Base-by-base conservation (phyloP, 257 asterid species). In the Rubia yunnanensis region DNA sequence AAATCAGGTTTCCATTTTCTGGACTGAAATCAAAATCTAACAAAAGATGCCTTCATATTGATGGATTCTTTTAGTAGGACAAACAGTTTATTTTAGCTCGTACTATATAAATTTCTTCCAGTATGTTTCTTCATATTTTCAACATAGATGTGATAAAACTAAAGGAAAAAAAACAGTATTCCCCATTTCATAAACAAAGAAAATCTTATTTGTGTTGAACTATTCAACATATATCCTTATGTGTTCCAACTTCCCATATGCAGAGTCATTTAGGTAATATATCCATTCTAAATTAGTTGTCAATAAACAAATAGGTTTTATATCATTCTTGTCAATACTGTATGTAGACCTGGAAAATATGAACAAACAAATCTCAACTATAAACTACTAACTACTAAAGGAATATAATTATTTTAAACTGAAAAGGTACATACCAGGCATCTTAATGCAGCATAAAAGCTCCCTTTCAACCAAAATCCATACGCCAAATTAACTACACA, bases 401-500 rank as follows among this genome's bases (percentile, higher is more conserved):
- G 44, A 53, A 20, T 54, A 17, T 30, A 58, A 39, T 4, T 3
- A 48, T 46, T 64, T 30, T 44, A 65, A 31, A 61, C 34, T 27
- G 41, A 65, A 54, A 60, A 64, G 52, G 61, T 61, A 82, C 89
- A 23, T 88, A 92, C 97, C 99, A 88, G 69, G 77, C 85, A 90
- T 60, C 81, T 86, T 64, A 94, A 75, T 60, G 95, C 88, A 15
- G 97, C 92, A 78, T 88, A 86, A 65, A 74, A 84, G 69, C 92
- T 79, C 72, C 62, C 79, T 72, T 79, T 83, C 48, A 94, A 70
- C 99, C 97, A 94, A 77, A 72, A 94, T 14, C 97, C 96, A 78
- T 94, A 90, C 30, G 97, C 95, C 95, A 94, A 78, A 85, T 83
- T 89, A 72, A 88, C 99, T 94, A 65, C 74, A 75, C 65, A 65